Evolutionary conservation across 139 green algal genomes (phyloP), one percentile per base, ranked within the genome.

Genomic region (Gonium pectorale): DNA sequence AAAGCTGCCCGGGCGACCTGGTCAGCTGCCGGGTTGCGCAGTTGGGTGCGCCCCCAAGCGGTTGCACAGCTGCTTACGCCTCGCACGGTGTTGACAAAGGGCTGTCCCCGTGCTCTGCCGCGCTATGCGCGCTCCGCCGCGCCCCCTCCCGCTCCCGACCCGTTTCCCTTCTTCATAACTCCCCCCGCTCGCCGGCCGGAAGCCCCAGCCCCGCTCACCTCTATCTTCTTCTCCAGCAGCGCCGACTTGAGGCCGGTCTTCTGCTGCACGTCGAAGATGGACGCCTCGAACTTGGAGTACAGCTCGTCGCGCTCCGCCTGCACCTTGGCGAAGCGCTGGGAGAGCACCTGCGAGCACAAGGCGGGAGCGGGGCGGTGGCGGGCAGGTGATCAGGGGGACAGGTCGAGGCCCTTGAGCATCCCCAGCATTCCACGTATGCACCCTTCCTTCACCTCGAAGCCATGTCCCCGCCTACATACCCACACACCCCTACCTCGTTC

Each of bases 241-340:
- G 94, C 69, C 38, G 54, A 84, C 89, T 93, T 92, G 31, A 94
- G 82, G 0, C 92, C 89, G 26, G 91, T 91, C 72, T 94, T 95
- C 86, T 98, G 95, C 86, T 95, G 91, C 67, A 97, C 92, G 59
- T 96, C 91, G 74, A 95, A 95, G 31, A 97, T 94, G 43, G 80
- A 90, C 0, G 86, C 38, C 86, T 98, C 95, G 85, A 97, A 96
- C 67, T 92, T 91, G 41, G 88, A 69, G 86, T 95, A 95, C 74
- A 98, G 90, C 22, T 94, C 89, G 59, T 97, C 94, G 21, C 95
- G 89, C 89, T 97, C 94, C 29, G 49, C 37, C 75, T 88, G 84
- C 41, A 96, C 90, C 73, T 94, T 90, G 29, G 72, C 44, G 52
- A 96, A 94, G 29, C 93, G 88, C 88, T 98, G 96, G 82, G 90